These are phyloP conservation scores for Emericellopsis cladophorae DNA, from an alignment of 2,329 filamentous ascomycete genomes.

Conservation along the genomic window DNA sequence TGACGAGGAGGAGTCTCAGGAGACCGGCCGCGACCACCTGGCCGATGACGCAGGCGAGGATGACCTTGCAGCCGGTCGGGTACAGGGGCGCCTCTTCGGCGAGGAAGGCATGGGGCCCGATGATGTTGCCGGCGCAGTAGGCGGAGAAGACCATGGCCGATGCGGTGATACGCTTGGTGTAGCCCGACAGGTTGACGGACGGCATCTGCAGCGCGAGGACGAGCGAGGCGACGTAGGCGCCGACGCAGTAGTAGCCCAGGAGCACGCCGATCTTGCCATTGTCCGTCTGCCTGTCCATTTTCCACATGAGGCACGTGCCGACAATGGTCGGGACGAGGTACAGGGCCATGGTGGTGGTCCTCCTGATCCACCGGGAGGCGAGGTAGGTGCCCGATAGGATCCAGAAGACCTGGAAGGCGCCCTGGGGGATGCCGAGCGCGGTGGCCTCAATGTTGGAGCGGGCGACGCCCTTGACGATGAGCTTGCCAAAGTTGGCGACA, in stretches of 20 bases:
- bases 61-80: constrained; percentile 35
- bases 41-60: constrained; percentile 27
- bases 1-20: constrained; percentile 19
- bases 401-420: constrained; percentile 38
- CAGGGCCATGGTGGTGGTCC: constrained; percentile 37
- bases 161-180: constrained; percentile 31
- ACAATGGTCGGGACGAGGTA: constrained; percentile 39
- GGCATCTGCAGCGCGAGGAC: constrained; percentile 41
- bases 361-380: constrained; percentile 36
- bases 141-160: constrained; percentile 32
- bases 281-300: constrained; percentile 18
- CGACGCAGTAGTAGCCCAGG: constrained; percentile 36
- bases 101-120: constrained; percentile 32
- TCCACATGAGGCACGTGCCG: constrained; percentile 35
- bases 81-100: constrained; percentile 31
- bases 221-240: constrained; percentile 34
- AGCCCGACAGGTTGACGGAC: constrained; percentile 31
- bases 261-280: constrained; percentile 31
- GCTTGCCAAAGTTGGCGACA: constrained; percentile 43
- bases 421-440: constrained; percentile 39
- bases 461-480: constrained; percentile 35
- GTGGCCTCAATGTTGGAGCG: constrained; percentile 24
- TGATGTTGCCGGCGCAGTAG: constrained; percentile 29
- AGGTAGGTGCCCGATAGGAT: constrained; percentile 38
- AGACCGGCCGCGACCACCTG: constrained; percentile 23